Evolutionary conservation across 805 yeast genomes (phyloP), one percentile per base, ranked within the genome.

Genomic region (Maudiozyma barnettii): DNA sequence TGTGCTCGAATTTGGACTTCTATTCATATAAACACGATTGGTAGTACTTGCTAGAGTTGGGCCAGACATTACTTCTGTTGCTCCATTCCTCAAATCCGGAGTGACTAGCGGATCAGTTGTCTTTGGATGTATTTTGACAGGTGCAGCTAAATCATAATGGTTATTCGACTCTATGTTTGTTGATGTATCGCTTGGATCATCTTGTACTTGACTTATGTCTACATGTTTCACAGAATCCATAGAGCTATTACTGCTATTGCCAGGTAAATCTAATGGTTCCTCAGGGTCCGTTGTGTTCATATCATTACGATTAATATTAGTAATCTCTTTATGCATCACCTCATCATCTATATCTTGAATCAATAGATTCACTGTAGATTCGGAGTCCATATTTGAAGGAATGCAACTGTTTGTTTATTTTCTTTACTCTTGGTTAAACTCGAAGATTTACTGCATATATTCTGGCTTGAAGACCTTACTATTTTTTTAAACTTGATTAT

Each of bases 291-390:
- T 26, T 8, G 20, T 23, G 7, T 23, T n/a, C 7, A 39, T n/a
- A 6, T 21, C 20, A 5, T 12, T 30, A 3, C 18, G 9, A 9
- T 37, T 21, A 18, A 22, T 38, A 8, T 20, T 19, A 14, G 16
- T 5, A 8, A 20, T n/a, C 2, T n/a, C 29, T 5, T 44, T 18
- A 5, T 26, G 18, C 14, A 21, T 37, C 2, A 44, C 41, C n/a
- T 46, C 49, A 6, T 21, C 41, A 29, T 41, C 47, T n/a, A 41
- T 33, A 42, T 39, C 46, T 3, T 36, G 38, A 13, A 41, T 39
- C 29, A 63, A 41, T 8, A 62, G 55, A 41, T 61, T 59, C 48
- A 63, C 57, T 4, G 64, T 56, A n/a, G 54, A 50, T 10, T 49
- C 51, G 23, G 47, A 29, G 18, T 50, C 47, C 44, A 45, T 45